Evolutionary conservation across 2,329 filamentous ascomycete genomes (phyloP).

Genomic region (Sclerotinia nivalis): DNA sequence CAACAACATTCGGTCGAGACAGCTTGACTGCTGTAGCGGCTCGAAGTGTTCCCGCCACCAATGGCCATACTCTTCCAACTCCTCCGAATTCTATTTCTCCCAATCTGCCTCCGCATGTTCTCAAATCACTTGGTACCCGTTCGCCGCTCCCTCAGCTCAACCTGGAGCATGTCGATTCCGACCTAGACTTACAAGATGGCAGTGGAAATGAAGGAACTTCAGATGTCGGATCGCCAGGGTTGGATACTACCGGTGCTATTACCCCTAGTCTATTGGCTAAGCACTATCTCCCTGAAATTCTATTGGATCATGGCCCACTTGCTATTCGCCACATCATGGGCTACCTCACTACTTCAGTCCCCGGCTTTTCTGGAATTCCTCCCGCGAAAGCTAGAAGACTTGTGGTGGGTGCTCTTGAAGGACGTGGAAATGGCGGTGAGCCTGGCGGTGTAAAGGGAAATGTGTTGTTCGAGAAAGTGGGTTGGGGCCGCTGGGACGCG

Average conservation of each 20-base stretch:
- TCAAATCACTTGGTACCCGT: constrained; percentile 60
- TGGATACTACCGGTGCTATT: constrained; percentile 78
- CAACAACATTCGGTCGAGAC: constrained; percentile 62
- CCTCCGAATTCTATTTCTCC: constrained; percentile 96
- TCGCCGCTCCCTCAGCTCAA: constrained; percentile 42
- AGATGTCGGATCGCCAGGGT: constrained; percentile 42
- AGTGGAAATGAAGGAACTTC: constrained; percentile 37
- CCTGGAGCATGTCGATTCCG: constrained; percentile 73
- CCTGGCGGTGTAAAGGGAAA: constrained; percentile 65
- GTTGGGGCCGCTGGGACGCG: constrained; percentile 96
- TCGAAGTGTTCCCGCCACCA: constrained; percentile 56
- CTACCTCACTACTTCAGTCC: constrained; percentile 88
- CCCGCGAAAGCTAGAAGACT: constrained; percentile 87
- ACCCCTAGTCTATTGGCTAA: constrained; percentile 83
- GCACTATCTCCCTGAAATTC: constrained; percentile 85
- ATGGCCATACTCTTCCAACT: constrained; percentile 71
- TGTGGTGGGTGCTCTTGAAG: constrained; percentile 89
- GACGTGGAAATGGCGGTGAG: constrained; percentile 60
- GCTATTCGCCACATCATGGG: constrained; percentile 96
- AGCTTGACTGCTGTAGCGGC: constrained; percentile 73
- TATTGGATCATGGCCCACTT: constrained; percentile 84
- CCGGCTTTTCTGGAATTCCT: constrained; percentile 86
- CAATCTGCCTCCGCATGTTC: constrained; percentile 76
- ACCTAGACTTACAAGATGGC: constrained; percentile 75
- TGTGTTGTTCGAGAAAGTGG: constrained; percentile 90